These are phyloP conservation scores for Aethionema arabicum DNA, from an alignment of 345 rosid species.

Conservation along the genomic window DNA sequence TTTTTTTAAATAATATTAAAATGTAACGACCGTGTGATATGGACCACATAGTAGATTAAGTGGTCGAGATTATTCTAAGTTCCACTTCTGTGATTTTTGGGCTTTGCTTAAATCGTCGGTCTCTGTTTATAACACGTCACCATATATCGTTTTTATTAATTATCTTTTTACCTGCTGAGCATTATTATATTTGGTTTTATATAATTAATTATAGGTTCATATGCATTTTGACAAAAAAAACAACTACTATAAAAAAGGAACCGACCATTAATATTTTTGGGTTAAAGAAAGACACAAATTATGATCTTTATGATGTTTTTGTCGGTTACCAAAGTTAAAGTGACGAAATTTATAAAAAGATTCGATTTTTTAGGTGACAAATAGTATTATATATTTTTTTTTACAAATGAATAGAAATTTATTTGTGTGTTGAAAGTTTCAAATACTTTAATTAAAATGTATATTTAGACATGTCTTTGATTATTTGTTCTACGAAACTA, in stretches of 20 bases:
- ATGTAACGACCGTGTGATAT: constrained; percentile 16
- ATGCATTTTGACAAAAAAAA: constrained; percentile 6
- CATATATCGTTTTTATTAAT: constrained; percentile 22
- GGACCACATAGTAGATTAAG: constrained; percentile 28
- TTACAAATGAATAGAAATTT: too few species aligned
- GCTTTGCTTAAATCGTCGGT: constrained; percentile 26
- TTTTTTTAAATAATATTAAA: constrained; percentile 10
- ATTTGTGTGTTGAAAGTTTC: too few species aligned
- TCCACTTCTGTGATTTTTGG: constrained; percentile 23
- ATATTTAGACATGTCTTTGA: too few species aligned
- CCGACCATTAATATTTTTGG: constrained; percentile 22
- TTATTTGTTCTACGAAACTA: too few species aligned
- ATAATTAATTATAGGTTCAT: constrained; percentile 5
- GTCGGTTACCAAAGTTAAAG: constrained; percentile 30
- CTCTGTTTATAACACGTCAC: constrained; percentile 23
- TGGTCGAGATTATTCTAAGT: constrained; percentile 34
- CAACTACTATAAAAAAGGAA: constrained; percentile 23
- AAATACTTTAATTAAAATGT: too few species aligned
- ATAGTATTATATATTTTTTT: too few species aligned
- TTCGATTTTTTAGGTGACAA: too few species aligned
- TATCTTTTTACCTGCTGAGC: constrained; percentile 14
- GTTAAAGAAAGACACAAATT: constrained; percentile 9
- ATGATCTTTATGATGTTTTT: constrained; percentile 23
- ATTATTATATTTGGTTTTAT: not conserved
- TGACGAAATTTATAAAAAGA: too few species aligned